Evolutionary conservation across 2,329 filamentous ascomycete genomes (phyloP), one percentile per base, ranked within the genome.

Genomic region (Claviceps citrina): DNA sequence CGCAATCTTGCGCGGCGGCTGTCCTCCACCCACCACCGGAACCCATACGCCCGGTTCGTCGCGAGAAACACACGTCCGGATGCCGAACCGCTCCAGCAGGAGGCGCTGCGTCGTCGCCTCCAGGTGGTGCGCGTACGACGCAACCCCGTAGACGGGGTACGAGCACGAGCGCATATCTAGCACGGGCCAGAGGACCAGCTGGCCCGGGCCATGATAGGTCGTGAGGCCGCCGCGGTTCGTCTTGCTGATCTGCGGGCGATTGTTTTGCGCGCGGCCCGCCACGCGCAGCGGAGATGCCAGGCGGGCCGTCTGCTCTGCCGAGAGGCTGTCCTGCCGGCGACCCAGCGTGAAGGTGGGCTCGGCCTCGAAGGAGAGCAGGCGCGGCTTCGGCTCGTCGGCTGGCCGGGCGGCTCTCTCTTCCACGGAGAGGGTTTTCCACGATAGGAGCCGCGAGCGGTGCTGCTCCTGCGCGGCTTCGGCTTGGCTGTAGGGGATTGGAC

Each of bases 151-250:
- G 34, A 54, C 64, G 0, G 64, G 62, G 47, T 85, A 72, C 9
- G 59, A 47, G 0, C 58, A 53, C 6, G 72, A 68, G 40, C 74
- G 75, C 42, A 96, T 70, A 57, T 94, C 85, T n/a, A 93, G 58
- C 38, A 95, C 75, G 3, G 89, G 85, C 66, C 93, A 98, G n/a
- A 87, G 76, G 27, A 95, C 83, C 36, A 93, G 63, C 58, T 98
- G 91, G 0, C 89, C 89, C 0, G 89, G 91, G 0, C 89, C 91
- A 57, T 98, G 91, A 64, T 94, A 96, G 3, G 91, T 96, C 0
- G 84, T 87, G 48, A 93, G 77, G 0, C 91, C 91, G 45, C 91
- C 91, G 40, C 91, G 78, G n/a, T 77, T 71, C 12, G 84, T 81
- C 51, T 78, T 70, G 32, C 74, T 60, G 50, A 91, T 75, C n/a